Evolutionary conservation across 495 filamentous ascomycete genomes (phyloP).

Genomic region (Wilcoxina mikolae): DNA sequence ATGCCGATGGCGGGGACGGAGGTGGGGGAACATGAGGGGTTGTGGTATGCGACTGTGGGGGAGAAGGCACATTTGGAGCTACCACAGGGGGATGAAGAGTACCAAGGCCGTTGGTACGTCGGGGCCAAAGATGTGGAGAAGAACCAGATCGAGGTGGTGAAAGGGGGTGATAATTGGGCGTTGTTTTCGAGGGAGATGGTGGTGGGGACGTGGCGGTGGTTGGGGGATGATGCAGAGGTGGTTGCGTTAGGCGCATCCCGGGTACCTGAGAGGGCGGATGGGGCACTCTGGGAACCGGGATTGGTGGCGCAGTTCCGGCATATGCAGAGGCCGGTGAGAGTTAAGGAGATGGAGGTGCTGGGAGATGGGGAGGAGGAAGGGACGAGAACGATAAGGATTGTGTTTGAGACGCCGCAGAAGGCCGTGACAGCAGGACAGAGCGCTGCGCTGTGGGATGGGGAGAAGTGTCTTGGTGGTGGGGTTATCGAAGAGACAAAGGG

Average conservation of each 20-base stretch:
- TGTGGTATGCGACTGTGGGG: constrained; percentile 27
- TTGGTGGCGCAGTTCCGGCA: constrained; percentile 26
- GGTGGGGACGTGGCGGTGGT: constrained; percentile 22
- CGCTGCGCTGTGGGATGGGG: constrained; percentile 23
- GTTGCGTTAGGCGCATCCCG: constrained; percentile 7
- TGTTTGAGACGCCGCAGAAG: constrained; percentile 19
- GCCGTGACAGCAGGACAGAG: constrained; percentile 23
- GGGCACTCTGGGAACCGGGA: constrained; percentile 13
- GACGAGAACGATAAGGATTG: constrained; percentile 13
- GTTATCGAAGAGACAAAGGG: constrained; percentile 13
- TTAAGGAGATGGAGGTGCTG: constrained; percentile 13
- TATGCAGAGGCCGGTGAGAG: constrained; percentile 19
- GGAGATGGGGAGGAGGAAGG: constrained; percentile 4
- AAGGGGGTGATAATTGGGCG: constrained; percentile 21
- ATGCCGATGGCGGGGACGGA: constrained; percentile 11
- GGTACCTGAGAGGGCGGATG: not conserved
- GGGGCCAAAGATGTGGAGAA: constrained; percentile 18
- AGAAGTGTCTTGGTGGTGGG: constrained; percentile 26
- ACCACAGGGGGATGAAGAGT: constrained; percentile 20
- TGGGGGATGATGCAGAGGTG: constrained; percentile 21
- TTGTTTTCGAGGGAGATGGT: constrained; percentile 25
- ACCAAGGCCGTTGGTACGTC: constrained; percentile 24
- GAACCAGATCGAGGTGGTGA: constrained; percentile 24
- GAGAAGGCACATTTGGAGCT: constrained; percentile 22
- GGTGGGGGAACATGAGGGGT: constrained; percentile 20